Conservation (phyloP, 257 asterid species). For the Solanum bulbocastanum region DNA sequence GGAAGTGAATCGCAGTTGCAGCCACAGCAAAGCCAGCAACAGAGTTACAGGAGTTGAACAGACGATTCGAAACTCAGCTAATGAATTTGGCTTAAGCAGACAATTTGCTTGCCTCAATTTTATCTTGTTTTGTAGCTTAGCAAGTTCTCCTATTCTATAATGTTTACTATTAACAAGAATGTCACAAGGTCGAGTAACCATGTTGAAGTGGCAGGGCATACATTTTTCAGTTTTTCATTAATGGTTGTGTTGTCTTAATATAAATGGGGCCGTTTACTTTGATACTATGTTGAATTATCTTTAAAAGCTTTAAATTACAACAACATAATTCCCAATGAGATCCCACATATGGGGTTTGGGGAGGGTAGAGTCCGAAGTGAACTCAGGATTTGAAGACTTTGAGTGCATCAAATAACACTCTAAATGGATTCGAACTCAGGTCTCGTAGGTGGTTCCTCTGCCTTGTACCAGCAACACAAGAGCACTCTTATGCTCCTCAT, state of each 20-base stretch:
- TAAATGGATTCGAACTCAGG: no score
- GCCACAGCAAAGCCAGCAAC: background rate
- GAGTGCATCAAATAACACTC: no score
- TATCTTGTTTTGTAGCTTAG: background rate
- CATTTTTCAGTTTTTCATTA: background rate
- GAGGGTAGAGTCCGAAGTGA: background rate
- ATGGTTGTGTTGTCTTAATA: background rate
- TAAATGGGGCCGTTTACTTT: background rate
- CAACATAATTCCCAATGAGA: background rate
- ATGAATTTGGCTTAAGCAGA: background rate
- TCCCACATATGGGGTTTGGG: background rate
- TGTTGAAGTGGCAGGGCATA: background rate
- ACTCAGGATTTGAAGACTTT: no score
- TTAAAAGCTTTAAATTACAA: background rate
- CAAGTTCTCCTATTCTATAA: background rate
- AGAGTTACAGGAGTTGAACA: background rate
- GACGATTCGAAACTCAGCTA: background rate
- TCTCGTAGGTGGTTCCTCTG: no score
- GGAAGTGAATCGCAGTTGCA: conserved; percentile 3
- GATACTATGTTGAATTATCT: background rate
- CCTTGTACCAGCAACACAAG: no score
- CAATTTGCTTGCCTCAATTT: background rate
- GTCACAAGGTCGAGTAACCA: background rate
- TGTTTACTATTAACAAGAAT: background rate
- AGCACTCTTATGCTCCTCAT: no score